These are phyloP conservation scores for Pseudoscleropodium purum DNA, from an alignment of 225 moss, liverwort and hornwort genomes.

Conservation along the genomic window DNA sequence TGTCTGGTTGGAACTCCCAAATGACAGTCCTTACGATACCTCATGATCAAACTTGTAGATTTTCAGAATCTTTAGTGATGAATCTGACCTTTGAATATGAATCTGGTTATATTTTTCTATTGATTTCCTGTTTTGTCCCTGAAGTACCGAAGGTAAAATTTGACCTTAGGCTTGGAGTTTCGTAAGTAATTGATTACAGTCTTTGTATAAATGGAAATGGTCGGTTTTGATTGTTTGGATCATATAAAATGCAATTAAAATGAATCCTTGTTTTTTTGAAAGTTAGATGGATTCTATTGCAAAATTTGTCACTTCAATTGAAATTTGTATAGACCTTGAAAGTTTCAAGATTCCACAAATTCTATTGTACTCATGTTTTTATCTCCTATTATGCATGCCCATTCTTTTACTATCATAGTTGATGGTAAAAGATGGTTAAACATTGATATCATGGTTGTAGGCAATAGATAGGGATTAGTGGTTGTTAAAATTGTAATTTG, in stretches of 20 bases:
- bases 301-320: background rate
- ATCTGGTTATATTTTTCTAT: background rate
- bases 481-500: background rate
- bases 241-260: too few relatives aligned
- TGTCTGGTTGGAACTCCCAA: background rate
- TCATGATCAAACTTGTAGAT: background rate
- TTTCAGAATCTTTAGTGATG: background rate
- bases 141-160: background rate
- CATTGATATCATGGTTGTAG: background rate
- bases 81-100: background rate
- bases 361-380: accelerated
- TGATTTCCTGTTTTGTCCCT: background rate
- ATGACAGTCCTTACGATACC: background rate
- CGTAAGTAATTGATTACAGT: background rate
- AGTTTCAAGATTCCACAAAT: background rate
- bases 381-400: accelerated
- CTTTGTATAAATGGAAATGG: background rate
- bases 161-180: background rate
- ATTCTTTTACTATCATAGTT: background rate
- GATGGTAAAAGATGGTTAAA: background rate
- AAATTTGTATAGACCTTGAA: background rate
- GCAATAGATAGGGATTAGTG: accelerated
- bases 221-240: background rate
- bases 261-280: background rate
- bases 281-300: background rate